Percentiles rank a stretch among this genome's conserved stretches.
phyloP scores from a whole-genome alignment of 345 rosid genomes.

The Eucalyptus sp. region DNA sequence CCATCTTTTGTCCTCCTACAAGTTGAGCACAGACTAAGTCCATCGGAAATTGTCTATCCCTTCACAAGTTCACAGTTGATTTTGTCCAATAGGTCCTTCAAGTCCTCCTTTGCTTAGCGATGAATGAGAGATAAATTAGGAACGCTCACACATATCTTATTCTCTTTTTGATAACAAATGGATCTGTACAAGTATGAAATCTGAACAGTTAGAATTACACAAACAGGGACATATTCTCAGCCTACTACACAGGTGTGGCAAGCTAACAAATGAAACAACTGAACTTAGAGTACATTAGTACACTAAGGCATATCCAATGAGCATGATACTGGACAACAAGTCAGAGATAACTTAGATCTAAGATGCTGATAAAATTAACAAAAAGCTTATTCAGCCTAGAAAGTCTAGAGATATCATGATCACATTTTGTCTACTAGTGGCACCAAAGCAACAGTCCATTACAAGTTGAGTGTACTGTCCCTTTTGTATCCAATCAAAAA shows the following conservation, averaged over 20 bases:
- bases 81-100: conserved; percentile 57
- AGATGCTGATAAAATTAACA: not conserved
- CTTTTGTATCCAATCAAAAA: not conserved
- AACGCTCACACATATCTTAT: not conserved
- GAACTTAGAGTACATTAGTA: not conserved
- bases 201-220: not conserved
- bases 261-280: not conserved
- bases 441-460: not conserved
- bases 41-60: conserved; percentile 13
- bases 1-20: not conserved
- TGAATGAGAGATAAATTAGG: not conserved
- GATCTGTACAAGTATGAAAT: not conserved
- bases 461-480: not conserved
- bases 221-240: not conserved
- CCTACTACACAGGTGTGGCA: not conserved
- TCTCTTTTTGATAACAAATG: not conserved
- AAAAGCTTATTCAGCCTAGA: not conserved
- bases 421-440: not conserved
- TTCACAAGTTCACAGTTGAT: conserved; percentile 55
- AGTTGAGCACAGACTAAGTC: not conserved
- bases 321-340: not conserved
- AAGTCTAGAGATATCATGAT: not conserved
- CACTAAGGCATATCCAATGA: not conserved
- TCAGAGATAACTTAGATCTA: not conserved
- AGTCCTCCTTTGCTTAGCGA: conserved; percentile 6